Base-by-base conservation (phyloP, 2,329 filamentous ascomycete genomes). In the Trichoderma asperellum region DNA sequence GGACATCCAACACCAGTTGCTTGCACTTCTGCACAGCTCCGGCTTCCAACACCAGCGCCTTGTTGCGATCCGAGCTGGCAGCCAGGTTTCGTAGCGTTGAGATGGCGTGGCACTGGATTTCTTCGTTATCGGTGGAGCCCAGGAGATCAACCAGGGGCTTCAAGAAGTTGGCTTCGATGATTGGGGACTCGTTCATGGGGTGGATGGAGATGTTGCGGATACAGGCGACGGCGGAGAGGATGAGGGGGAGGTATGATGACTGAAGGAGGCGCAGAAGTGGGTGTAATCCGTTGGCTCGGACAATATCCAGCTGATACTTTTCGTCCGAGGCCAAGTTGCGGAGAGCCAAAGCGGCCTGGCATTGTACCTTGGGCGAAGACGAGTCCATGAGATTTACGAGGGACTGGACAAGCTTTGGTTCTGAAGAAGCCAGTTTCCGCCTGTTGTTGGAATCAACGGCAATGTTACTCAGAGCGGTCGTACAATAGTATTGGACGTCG, bases 141-240 rank as follows among this genome's bases (percentile, higher is more conserved):
- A 99, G 87, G 1, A 99, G 86, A 73, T 98, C 94, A 29, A 99
- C 96, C 68, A 99, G 83, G 0, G 96, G 96, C 78, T 94, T 94
- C 70, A 99, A 82, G 81, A 99, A 99, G 70, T 95, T 96, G 52
- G 95, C 95, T 77, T 99, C 96, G 76, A 99, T 99, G 73, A 99
- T 99, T 0, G 96, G 96, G 12, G 95, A 97, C 81, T 99, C 96
- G 81, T 99, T 99, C 77, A 95, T 85, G 21, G 96, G 96, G 78
- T 99, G 96, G 73, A 99, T 99, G 69, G 95, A 98, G 74, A 99
- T 99, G 80, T 99, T 99, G 75, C 96, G 92, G 79, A 99, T 99
- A 78, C 96, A 99, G 61, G 96, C 96, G 72, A 99, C 96, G 57
- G 96, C 96, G 24, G 95, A 98, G 49, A 98, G 89, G 70, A 98